Conservation (phyloP, 306 rosid genomes). For the Hylodesmum podocarpum region DNA sequence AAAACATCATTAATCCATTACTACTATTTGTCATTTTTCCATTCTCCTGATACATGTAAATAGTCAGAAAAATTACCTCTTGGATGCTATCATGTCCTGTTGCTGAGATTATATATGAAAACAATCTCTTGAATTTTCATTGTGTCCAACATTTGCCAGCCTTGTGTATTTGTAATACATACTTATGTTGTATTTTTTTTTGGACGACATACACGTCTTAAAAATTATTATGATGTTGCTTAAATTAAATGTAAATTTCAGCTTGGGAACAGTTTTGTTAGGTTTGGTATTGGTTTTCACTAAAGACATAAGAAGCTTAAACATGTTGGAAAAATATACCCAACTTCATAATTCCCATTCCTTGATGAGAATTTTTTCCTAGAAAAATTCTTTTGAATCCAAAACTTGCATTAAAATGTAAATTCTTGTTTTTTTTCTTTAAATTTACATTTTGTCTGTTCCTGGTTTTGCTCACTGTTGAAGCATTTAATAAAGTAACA, state of each 20-base stretch:
- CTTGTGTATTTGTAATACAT: neutral
- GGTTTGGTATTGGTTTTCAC: neutral
- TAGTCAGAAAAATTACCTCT: neutral
- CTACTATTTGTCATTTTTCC: neutral
- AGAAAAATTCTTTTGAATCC: neutral
- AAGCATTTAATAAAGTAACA: neutral
- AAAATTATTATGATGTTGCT: neutral
- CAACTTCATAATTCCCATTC: conserved; percentile 7
- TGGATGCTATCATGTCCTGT: neutral
- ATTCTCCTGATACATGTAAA: neutral
- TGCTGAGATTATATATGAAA: neutral
- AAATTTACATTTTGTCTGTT: neutral
- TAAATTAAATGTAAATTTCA: neutral
- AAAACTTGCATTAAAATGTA: neutral
- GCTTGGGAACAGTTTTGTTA: neutral
- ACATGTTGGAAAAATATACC: conserved; percentile 1
- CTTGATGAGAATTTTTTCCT: neutral
- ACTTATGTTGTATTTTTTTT: neutral
- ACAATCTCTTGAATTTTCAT: neutral
- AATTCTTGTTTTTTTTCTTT: conserved; percentile 14
- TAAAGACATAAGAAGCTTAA: neutral
- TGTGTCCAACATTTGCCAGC: neutral
- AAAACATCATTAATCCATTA: neutral
- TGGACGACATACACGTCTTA: neutral
- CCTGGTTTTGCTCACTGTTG: neutral